These are phyloP conservation scores for Lichtheimia corymbifera DNA, from an alignment of 371 early-diverging fungal genomes.

Conservation along the genomic window DNA sequence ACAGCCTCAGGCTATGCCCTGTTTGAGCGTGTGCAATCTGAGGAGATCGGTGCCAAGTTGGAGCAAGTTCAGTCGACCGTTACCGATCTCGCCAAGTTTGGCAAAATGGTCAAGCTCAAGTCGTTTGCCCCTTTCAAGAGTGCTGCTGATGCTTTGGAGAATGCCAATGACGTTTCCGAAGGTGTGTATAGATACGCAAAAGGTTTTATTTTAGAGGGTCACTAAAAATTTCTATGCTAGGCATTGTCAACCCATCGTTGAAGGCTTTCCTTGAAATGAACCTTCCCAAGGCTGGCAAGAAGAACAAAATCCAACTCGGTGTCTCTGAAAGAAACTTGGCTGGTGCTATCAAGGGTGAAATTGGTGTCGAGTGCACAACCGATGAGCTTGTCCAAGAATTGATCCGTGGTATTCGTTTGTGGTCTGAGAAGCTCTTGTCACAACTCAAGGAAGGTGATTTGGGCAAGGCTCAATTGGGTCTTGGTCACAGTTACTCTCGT, in stretches of 20 bases:
- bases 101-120: conserved; percentile 88
- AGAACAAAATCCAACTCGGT: conserved; percentile 78
- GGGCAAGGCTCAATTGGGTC: conserved; percentile 92
- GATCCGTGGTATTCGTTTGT: conserved; percentile 90
- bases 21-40: conserved; percentile 91
- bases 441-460: conserved; percentile 92
- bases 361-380: conserved; percentile 78
- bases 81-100: conserved; percentile 88
- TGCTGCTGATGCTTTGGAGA: conserved; percentile 97
- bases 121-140: conserved; percentile 95
- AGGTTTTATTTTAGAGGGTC: neutral
- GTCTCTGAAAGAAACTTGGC: conserved; percentile 94
- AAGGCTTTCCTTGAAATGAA: conserved; percentile 94
- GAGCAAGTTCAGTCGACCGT: conserved; percentile 85
- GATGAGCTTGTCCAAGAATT: conserved; percentile 86
- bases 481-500: conserved; percentile 97
- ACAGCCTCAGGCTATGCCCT: conserved; percentile 96
- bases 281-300: conserved; percentile 81
- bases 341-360: conserved; percentile 80
- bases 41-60: conserved; percentile 94
- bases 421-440: conserved; percentile 85
- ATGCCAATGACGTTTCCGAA: conserved; percentile 96
- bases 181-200: conserved; percentile 49
- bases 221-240: conserved; percentile 33
- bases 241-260: conserved; percentile 79